A percentile compares a stretch with the other conserved stretches of the same genome.
phyloP scores from a whole-genome alignment of 1,284 basidiomycete species.

The Singerocomus inundabilis region DNA sequence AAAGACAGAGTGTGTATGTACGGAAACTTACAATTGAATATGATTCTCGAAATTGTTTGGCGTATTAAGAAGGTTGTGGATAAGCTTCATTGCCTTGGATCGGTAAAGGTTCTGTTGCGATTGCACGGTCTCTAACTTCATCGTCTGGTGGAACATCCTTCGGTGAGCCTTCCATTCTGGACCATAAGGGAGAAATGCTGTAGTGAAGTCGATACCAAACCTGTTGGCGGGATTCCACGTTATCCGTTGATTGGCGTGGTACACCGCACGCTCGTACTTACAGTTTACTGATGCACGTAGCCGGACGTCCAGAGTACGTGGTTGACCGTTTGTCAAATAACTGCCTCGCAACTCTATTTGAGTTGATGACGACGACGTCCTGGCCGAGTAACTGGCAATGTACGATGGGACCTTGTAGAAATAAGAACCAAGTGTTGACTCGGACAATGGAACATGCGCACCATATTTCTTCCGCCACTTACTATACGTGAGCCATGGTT shows the following conservation, averaged over 20 bases:
- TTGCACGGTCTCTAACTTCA: constrained; percentile 21
- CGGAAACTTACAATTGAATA: constrained; percentile 19
- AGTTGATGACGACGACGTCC: constrained; percentile 30
- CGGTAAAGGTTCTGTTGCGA: constrained; percentile 23
- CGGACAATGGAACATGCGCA: neutral
- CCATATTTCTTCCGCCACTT: constrained; percentile 31
- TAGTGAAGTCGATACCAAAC: constrained; percentile 33
- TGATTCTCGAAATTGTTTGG: constrained; percentile 27
- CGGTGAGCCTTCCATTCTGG: constrained; percentile 31
- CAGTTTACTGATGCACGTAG: constrained; percentile 27
- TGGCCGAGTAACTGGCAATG: constrained; percentile 29
- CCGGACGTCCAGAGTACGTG: constrained; percentile 30
- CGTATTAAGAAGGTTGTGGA: constrained; percentile 20
- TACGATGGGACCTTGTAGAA: constrained; percentile 26
- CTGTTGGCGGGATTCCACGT: constrained; percentile 14
- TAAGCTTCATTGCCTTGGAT: constrained; percentile 23
- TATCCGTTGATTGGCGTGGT: neutral
- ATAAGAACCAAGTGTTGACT: neutral
- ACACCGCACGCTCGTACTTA: constrained; percentile 1
- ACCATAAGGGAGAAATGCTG: constrained; percentile 33
- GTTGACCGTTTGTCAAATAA: constrained; percentile 32
- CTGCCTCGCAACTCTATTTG: constrained; percentile 26
- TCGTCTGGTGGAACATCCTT: constrained; percentile 30
- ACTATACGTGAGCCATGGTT: constrained; percentile 40
- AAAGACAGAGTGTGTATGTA: neutral